Base-by-base conservation (phyloP, 2,329 filamentous ascomycete species). In the Alternaria gaisen region DNA sequence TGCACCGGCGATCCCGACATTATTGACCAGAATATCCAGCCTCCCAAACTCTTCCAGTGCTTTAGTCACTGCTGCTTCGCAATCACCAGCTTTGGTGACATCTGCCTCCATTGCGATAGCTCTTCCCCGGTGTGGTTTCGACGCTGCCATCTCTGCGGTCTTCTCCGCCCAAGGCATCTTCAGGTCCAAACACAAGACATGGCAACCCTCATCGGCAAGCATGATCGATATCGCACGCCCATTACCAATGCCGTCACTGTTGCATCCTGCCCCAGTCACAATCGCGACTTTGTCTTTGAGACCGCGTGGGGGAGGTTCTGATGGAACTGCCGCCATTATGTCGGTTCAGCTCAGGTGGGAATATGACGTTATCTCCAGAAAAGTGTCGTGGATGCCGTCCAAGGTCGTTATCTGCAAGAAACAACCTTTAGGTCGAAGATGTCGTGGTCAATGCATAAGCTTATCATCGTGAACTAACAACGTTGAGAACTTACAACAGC, bases 21-120 rank as follows among this genome's bases (percentile, higher is more conserved):
- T 87, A 69, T 90, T 90, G 36, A 90, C 79, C 1, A 91, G 77
- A 42, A 90, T 87, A 67, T 90, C 87, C 2, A 91, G 64, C 2
- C 85, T 79, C 0, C 86, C 87, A 64, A 85, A 90, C 1, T 73
- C 67, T 2, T 79, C 60, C 1, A 87, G 14, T 0, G 87, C 82
- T 0, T 72, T 57, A 0, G 80, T 55, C 62, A 82, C 78, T 30
- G 74, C 72, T 16, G 60, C 61, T 51, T 83, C 76, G 68, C 87
- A 90, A 55, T 88, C 85, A 0, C 58, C 57, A 16, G 83, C 79
- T 1, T 76, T 74, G 0, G 86, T 88, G n/a, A 90, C 86, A 64
- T 90, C 84, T 3, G 80, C 86, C 50, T 78, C 69, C 1, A 82
- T 65, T 0, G 85, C 79, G 7, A 85, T 66, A 66, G 2, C 82